phyloP scores from a whole-genome alignment of 768 basidiomycete genomes.

The Scleroderma bovista region DNA sequence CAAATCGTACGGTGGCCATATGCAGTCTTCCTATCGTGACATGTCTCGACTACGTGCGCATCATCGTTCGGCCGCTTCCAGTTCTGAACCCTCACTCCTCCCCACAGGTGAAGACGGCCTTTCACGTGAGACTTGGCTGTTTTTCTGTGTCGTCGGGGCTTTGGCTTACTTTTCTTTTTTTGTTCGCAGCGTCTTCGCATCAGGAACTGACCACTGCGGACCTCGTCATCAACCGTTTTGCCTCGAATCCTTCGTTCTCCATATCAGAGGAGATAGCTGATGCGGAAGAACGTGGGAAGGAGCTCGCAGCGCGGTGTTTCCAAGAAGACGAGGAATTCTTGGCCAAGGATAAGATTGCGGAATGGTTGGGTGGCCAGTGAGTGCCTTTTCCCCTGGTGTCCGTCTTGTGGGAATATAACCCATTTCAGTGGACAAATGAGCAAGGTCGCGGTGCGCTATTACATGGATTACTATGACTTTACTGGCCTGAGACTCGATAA shows the following conservation, averaged over 20 bases:
- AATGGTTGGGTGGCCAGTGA: slow-evolving; percentile 91
- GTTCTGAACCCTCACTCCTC: slow-evolving; percentile 78
- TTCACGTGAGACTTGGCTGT: slow-evolving; percentile 38
- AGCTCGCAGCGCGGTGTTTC: slow-evolving; percentile 75
- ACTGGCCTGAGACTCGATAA: slow-evolving; percentile 72
- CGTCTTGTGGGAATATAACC: slow-evolving; percentile 1
- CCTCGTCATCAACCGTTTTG: slow-evolving; percentile 38
- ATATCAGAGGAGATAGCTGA: slow-evolving; percentile 51
- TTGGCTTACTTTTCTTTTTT: not conserved
- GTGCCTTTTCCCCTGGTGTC: slow-evolving; percentile 39
- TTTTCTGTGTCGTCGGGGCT: not conserved
- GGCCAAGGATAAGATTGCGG: slow-evolving; percentile 87
- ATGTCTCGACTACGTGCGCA: slow-evolving; percentile 50
- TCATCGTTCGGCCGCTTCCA: slow-evolving; percentile 68
- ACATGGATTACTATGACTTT: slow-evolving; percentile 90
- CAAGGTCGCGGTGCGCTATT: slow-evolving; percentile 66
- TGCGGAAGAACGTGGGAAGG: slow-evolving; percentile 59
- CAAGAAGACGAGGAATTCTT: slow-evolving; percentile 82
- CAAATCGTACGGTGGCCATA: slow-evolving; percentile 31
- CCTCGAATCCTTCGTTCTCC: slow-evolving; percentile 32
- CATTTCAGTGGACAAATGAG: slow-evolving; percentile 65
- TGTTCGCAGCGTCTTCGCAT: slow-evolving; percentile 37
- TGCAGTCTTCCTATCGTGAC: slow-evolving; percentile 36
- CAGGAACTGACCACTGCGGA: slow-evolving; percentile 55
- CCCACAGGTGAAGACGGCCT: slow-evolving; percentile 45